These are phyloP conservation scores for Candida incommunis DNA, from an alignment of 805 yeast species.

Conservation along the genomic window DNA sequence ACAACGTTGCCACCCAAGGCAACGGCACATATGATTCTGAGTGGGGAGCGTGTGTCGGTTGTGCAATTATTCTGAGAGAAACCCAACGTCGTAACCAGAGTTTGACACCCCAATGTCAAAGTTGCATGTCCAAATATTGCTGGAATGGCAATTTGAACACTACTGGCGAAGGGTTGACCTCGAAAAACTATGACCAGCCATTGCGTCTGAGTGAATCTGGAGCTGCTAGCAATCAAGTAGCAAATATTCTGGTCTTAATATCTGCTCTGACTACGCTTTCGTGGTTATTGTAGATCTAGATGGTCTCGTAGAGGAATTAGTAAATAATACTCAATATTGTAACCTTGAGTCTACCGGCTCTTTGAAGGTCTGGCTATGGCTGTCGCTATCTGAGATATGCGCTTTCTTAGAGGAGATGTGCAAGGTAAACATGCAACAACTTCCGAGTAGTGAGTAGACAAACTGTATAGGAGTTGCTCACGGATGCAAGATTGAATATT, in stretches of 20 bases:
- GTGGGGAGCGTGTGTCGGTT: slow-evolving; percentile 58
- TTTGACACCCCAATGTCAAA: slow-evolving; percentile 49
- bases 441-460: no score
- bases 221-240: neutral
- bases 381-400: no score
- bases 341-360: no score
- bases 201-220: neutral
- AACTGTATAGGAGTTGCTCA: no score
- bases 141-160: slow-evolving; percentile 35
- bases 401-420: no score
- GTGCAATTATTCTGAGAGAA: slow-evolving; percentile 63
- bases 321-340: no score
- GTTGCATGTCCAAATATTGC: slow-evolving; percentile 57
- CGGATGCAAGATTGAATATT: no score
- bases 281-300: neutral
- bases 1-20: slow-evolving; percentile 45
- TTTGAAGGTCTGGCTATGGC: no score
- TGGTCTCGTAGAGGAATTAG: no score
- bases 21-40: slow-evolving; percentile 49
- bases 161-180: neutral
- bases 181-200: neutral
- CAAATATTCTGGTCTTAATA: neutral
- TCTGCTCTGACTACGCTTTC: neutral
- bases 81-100: slow-evolving; percentile 47
- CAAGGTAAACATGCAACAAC: no score